A percentile compares a stretch with the other conserved stretches of the same genome.
phyloP scores from a whole-genome alignment of 2,329 filamentous ascomycete genomes.

The Penicillium sp. region DNA sequence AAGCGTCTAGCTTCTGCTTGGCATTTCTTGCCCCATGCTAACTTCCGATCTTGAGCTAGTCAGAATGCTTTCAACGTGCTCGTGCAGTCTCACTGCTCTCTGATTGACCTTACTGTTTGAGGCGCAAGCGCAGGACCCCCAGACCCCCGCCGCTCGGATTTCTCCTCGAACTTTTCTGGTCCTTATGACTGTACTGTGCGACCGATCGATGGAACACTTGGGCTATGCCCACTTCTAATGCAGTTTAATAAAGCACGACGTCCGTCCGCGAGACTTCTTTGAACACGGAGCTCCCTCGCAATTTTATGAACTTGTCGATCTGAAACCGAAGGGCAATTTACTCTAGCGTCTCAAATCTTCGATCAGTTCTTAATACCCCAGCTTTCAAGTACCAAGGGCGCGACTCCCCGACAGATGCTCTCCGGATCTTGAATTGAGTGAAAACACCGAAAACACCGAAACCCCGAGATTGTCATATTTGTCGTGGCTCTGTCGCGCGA shows the following conservation, averaged over 20 bases:
- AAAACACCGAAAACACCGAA: neutral
- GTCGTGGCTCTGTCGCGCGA: neutral
- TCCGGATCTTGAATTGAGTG: neutral
- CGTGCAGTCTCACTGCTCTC: conserved; percentile 1
- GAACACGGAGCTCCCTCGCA: neutral
- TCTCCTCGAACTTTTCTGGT: neutral
- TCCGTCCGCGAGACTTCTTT: neutral
- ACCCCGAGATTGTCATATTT: neutral
- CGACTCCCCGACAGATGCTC: neutral
- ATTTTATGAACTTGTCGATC: neutral
- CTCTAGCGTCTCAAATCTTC: neutral
- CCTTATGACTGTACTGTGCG: neutral
- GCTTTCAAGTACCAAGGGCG: neutral
- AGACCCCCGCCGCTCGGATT: neutral
- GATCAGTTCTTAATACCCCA: neutral
- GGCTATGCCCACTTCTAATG: neutral
- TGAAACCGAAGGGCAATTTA: neutral
- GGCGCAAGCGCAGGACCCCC: conserved; percentile 6
- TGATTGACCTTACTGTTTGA: neutral
- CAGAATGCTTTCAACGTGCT: neutral
- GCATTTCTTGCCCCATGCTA: neutral
- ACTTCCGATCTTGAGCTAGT: conserved; percentile 1
- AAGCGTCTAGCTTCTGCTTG: neutral
- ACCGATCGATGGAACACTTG: neutral
- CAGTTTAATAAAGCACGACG: neutral